Evolutionary conservation across 108 stramenopile genomes (phyloP), one percentile per base, ranked within the genome.

Genomic region (Nitzschia putrida): DNA sequence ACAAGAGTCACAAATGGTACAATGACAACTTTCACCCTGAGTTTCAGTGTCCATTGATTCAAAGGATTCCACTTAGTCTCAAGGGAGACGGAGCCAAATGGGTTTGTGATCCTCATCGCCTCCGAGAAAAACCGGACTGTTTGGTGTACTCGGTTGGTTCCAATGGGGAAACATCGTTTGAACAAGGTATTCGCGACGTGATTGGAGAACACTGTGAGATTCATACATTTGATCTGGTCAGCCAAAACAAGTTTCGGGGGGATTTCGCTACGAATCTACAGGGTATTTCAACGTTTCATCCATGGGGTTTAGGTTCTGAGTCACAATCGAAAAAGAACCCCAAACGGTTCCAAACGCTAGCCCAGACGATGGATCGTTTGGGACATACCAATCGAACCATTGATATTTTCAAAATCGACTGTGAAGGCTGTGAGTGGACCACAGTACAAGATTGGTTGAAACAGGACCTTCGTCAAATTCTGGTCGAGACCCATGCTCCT

Each of bases 351-450:
- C 12, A 53, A 57, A 69, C 69, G 50, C 18, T 75, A 73, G 26
- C 44, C 1, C 22, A 85, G 29, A 83, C 73, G 18, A 64, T 83
- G 40, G 56, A 73, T 38, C 18, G 66, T 38, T 71, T 88, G 53
- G 84, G 84, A 16, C 87, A 88, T 22, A 73, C 66, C 0, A 61
- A 83, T 25, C 74, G 81, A 21, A 58, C 58, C 23, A 85, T 88
- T 66, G 84, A 88, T 64, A 57, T 88, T 21, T 85, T 88, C 68
- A 85, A 86, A 69, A 84, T 88, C 73, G 88, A 88, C 58, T 88
- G 87, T 51, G 84, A 88, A 57, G 83, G 71, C 2, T 88, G 87
- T 53, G 87, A 88, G 57, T 83, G 81, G 81, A 8, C 40, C 22
- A 63, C 72, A 20, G 80, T 71, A 39, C 43, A 74, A 24, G 72